Evolutionary conservation across 306 rosid genomes (phyloP).

Genomic region (Lathyrus tuberosus): DNA sequence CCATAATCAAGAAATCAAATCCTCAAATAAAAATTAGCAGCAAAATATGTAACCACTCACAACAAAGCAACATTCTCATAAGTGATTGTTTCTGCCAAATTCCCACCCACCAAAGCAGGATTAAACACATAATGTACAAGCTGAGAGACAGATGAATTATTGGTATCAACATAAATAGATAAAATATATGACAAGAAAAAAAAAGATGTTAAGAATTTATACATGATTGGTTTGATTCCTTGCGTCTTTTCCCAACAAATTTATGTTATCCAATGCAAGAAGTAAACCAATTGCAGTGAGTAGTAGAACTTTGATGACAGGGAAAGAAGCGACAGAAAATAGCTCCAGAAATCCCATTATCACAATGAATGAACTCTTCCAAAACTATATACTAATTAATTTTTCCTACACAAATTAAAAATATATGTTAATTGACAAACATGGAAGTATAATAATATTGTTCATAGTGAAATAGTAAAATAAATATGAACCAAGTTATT

Average conservation of each 20-base stretch:
- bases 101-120: slow-evolving; percentile 54
- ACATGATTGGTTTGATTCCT: slow-evolving; percentile 54
- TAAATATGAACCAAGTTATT: no score
- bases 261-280: slow-evolving; percentile 49
- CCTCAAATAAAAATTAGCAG: slow-evolving; percentile 12
- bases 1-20: slow-evolving; percentile 25
- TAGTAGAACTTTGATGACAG: slow-evolving; percentile 49
- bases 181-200: background rate
- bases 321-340: slow-evolving; percentile 51
- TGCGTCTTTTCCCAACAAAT: slow-evolving; percentile 52
- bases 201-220: background rate
- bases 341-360: slow-evolving; percentile 50
- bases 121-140: slow-evolving; percentile 59
- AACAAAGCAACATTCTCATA: slow-evolving; percentile 42
- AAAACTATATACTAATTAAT: slow-evolving; percentile 16
- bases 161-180: background rate
- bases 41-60: slow-evolving; percentile 41
- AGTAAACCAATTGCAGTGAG: slow-evolving; percentile 48
- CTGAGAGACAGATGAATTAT: slow-evolving; percentile 37
- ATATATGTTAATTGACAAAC: background rate
- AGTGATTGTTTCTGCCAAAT: slow-evolving; percentile 53
- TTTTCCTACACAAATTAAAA: slow-evolving; percentile 31
- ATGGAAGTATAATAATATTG: background rate
- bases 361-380: slow-evolving; percentile 11
- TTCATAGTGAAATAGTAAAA: no score